Percentiles rank a stretch among this genome's conserved stretches.
phyloP scores from a whole-genome alignment of 2,329 filamentous ascomycete species.

The Monilinia aucupariae region DNA sequence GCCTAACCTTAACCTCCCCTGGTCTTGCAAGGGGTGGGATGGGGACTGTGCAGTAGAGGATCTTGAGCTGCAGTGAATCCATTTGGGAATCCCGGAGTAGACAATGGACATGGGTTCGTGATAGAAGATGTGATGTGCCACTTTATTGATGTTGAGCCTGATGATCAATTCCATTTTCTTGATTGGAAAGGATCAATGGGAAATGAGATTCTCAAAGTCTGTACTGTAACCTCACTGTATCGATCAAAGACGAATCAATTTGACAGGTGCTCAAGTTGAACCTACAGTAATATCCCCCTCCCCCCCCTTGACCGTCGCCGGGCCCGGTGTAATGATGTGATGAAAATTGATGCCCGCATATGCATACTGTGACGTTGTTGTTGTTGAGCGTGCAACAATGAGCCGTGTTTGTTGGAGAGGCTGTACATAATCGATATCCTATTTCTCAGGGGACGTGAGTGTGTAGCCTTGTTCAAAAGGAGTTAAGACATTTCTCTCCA shows the following conservation, averaged over 20 bases:
- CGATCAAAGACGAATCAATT: neutral
- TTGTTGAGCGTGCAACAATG: too few relatives aligned
- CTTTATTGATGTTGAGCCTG: neutral
- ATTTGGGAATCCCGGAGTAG: neutral
- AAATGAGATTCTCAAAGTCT: neutral
- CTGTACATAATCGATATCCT: too few relatives aligned
- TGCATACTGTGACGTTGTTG: neutral
- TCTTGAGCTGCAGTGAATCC: neutral
- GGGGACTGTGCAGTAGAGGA: neutral
- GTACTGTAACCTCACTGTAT: too few relatives aligned
- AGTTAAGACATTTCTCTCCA: neutral
- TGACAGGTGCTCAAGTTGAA: neutral
- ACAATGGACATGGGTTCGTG: neutral
- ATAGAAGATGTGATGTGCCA: neutral
- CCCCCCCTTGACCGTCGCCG: too few relatives aligned
- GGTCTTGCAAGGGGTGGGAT: neutral
- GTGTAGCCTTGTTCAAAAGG: neutral
- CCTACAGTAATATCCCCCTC: too few relatives aligned
- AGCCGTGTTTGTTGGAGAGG: neutral
- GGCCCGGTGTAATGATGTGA: neutral
- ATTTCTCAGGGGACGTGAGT: neutral
- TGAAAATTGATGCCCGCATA: neutral
- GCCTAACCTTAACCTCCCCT: too few relatives aligned
- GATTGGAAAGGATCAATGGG: neutral
- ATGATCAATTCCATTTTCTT: neutral